phyloP scores from a whole-genome alignment of 306 rosid species.

The Glycine soja region DNA sequence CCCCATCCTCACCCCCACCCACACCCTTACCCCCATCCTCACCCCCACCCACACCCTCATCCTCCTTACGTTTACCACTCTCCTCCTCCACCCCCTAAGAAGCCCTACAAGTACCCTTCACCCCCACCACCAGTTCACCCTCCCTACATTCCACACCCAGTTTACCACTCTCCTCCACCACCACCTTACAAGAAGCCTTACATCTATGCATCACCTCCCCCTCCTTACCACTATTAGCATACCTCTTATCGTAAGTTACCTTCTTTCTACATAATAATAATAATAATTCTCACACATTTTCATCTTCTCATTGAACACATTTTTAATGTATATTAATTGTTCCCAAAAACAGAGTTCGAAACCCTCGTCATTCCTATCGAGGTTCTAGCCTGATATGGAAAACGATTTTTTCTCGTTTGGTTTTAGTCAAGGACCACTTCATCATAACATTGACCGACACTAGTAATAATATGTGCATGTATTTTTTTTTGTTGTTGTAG shows the following conservation, averaged over 20 bases:
- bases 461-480: background rate
- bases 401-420: background rate
- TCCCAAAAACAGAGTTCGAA: background rate
- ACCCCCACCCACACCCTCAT: background rate
- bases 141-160: too few species aligned
- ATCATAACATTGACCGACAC: constrained; percentile 23
- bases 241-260: constrained; percentile 51
- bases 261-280: too few species aligned
- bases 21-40: constrained; percentile 33
- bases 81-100: too few species aligned
- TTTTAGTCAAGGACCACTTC: background rate
- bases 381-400: background rate
- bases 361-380: background rate
- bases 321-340: background rate
- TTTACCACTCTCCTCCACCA: constrained; percentile 35
- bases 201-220: constrained; percentile 79
- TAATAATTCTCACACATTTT: too few species aligned
- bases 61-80: background rate
- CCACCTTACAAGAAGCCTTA: constrained; percentile 40
- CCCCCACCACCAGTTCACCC: too few species aligned
- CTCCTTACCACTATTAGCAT: constrained; percentile 70
- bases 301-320: background rate
- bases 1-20: too few species aligned
- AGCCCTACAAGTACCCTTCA: too few species aligned
- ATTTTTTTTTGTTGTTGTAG: constrained; percentile 48